These are phyloP conservation scores for Lactarius psammicola DNA, from an alignment of 768 basidiomycete species.

Conservation along the genomic window DNA sequence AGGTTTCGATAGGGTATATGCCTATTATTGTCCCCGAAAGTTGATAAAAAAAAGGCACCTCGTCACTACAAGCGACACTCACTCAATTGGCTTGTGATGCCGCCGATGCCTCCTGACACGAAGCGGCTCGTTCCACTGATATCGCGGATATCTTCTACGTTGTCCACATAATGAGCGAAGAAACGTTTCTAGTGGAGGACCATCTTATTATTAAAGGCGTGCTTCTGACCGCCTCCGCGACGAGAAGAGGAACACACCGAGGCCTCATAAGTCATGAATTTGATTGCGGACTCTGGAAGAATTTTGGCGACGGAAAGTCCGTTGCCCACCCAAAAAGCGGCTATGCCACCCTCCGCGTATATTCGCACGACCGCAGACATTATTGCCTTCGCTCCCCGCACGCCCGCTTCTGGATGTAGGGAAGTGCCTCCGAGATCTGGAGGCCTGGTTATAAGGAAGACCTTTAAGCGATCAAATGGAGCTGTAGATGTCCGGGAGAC, in stretches of 20 bases:
- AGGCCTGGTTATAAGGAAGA: constrained; percentile 90
- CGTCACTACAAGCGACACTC: constrained; percentile 35
- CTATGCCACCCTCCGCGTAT: constrained; percentile 84
- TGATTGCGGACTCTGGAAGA: constrained; percentile 97
- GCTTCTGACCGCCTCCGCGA: constrained; percentile 6
- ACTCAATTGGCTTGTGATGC: constrained; percentile 91
- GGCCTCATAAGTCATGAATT: constrained; percentile 94
- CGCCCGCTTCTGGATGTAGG: constrained; percentile 43
- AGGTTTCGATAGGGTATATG: constrained; percentile 95
- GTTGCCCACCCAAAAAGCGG: constrained; percentile 98
- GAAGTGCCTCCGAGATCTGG: constrained; percentile 65
- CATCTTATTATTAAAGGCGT: constrained; percentile 3
- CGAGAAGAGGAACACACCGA: constrained; percentile 52
- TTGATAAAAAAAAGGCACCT: constrained; percentile 28
- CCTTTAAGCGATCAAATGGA: constrained; percentile 94
- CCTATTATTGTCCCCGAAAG: constrained; percentile 52
- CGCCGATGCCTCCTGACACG: constrained; percentile 92
- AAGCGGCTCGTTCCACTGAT: constrained; percentile 90
- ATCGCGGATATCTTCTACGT: constrained; percentile 69
- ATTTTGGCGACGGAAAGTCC: constrained; percentile 93
- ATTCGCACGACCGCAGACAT: constrained; percentile 72
- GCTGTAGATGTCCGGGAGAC: constrained; percentile 97
- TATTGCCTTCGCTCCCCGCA: constrained; percentile 64
- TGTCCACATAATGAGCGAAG: constrained; percentile 89
- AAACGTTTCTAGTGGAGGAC: constrained; percentile 81